These are phyloP conservation scores for Thraustochytrium striatum DNA, from an alignment of 352 stramenopile species.

Conservation along the genomic window DNA sequence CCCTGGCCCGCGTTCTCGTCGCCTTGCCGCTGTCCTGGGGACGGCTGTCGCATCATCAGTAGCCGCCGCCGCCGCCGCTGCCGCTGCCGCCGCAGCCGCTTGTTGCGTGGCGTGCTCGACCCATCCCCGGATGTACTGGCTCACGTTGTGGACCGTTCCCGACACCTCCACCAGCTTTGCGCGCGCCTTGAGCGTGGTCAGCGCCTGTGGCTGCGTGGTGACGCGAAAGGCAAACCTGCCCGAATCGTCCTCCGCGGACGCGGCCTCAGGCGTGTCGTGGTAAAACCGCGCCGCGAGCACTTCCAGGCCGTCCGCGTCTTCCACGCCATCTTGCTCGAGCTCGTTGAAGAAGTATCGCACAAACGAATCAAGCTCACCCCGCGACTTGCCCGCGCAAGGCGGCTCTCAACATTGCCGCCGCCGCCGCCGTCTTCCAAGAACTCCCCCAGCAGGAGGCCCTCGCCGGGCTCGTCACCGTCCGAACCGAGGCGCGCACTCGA, in stretches of 20 bases:
- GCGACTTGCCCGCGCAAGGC: not conserved
- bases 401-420: not conserved
- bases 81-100: not conserved
- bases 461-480: not conserved
- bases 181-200: not conserved
- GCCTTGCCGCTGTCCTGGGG: not conserved
- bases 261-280: too few species aligned
- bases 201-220: not conserved
- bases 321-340: not conserved
- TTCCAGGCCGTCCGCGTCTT: not conserved
- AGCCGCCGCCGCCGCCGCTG: not conserved
- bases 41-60: not conserved
- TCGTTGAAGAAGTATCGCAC: conserved; percentile 2
- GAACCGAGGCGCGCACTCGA: not conserved
- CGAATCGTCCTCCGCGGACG: too few species aligned
- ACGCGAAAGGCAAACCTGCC: not conserved
- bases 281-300: not conserved
- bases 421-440: not conserved
- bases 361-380: conserved; percentile 14
- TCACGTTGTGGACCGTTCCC: not conserved
- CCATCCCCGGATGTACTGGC: conserved; percentile 23
- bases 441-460: not conserved
- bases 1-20: too few species aligned
- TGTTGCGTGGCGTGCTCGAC: not conserved
- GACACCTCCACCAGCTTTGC: conserved; percentile 22